These are phyloP conservation scores for Handroanthus guayacan DNA, from an alignment of 257 asterid genomes.

Conservation along the genomic window DNA sequence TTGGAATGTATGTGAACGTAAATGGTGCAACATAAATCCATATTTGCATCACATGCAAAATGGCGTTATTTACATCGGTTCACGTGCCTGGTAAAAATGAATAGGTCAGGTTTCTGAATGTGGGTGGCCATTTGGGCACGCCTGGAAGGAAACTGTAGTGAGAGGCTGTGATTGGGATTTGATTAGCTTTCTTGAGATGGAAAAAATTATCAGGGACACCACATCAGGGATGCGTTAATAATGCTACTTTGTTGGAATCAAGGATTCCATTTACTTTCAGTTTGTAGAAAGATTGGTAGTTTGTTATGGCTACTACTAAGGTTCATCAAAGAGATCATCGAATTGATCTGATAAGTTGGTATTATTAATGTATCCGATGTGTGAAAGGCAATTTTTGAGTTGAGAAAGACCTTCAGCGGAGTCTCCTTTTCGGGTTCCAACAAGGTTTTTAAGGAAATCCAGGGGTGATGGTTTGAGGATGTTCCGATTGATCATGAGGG, in stretches of 20 bases:
- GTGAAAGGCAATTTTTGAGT: constrained; percentile 30
- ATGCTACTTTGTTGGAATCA: no score
- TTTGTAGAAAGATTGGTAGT: no score
- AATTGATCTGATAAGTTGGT: background rate
- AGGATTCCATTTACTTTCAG: no score
- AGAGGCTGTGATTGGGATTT: background rate
- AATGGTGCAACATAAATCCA: constrained; percentile 32
- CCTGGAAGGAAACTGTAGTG: constrained; percentile 36
- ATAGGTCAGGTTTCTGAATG: constrained; percentile 34
- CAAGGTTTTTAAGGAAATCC: constrained; percentile 15
- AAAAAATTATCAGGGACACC: no score
- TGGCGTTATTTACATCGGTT: background rate
- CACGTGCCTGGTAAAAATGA: no score
- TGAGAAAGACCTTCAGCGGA: constrained; percentile 9
- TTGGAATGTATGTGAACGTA: constrained; percentile 5
- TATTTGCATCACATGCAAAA: background rate
- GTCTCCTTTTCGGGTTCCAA: constrained; percentile 27
- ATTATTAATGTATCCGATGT: constrained; percentile 32
- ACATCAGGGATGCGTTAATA: no score
- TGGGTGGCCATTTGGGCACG: constrained; percentile 38
- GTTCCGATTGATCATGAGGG: no score
- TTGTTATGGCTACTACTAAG: constrained; percentile 9
- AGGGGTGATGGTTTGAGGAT: background rate
- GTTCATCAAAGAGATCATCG: constrained; percentile 29
- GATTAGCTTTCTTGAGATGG: no score